Evolutionary conservation across 1,284 basidiomycete genomes (phyloP), one percentile per base, ranked within the genome.

Genomic region (Moesziomyces globuligerus): DNA sequence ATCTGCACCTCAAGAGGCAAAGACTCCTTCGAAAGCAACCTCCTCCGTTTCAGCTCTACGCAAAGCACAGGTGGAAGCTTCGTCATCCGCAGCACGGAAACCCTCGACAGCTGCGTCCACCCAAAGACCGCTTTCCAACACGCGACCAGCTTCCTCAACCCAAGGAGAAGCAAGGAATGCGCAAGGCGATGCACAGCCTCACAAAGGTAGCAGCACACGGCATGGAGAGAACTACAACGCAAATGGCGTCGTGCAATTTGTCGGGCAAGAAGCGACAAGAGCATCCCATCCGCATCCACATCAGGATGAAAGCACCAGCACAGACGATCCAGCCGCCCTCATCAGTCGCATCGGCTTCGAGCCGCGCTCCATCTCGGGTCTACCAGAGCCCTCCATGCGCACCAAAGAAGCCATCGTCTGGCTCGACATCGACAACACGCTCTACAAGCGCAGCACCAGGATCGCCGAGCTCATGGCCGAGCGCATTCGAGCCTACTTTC

Each of bases 381-480:
- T 71, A 9, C 60, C 56, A 10, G 55, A 59, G n/a, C 48, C 54
- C 9, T 49, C 47, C 18, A 43, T 46, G 11, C 48, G 77, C 45
- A 72, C 74, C 23, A 69, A 61, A 3, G 51, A 76, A 18, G 64
- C 71, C 58, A 84, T 91, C 44, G 85, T 91, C 34, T 92, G 90
- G 87, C 88, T 93, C 59, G 92, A 93, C 80, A 91, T 93, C 65
- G 92, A 93, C 83, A 92, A 93, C 76, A 92, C 91, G 1, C 85
- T 92, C 15, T 93, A 93, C 83, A 74, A 76, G 39, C 66, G 73
- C 25, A 61, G 62, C 55, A 65, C 60, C 32, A 61, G 86, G 79
- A 91, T 94, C 54, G 89, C 90, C 7, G 87, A 90, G 20, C 76
- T 84, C n/a, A 93, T 94, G 91, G 88, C 88, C 17, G 83, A 89